Evolutionary conservation across 2,329 filamentous ascomycete species (phyloP).

Genomic region (Botrytis squamosa): DNA sequence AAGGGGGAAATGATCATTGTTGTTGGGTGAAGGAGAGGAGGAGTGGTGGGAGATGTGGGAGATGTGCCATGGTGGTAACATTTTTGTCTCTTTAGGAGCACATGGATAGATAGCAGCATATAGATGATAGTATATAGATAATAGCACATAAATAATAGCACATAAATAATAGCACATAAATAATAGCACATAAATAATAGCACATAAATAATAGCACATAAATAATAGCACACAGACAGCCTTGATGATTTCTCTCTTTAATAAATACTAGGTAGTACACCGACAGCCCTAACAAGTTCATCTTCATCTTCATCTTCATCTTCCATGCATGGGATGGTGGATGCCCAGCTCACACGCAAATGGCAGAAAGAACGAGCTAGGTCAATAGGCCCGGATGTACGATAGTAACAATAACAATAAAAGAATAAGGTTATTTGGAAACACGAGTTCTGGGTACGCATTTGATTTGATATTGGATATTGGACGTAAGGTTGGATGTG

Average conservation of each 20-base stretch:
- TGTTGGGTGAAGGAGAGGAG: neutral
- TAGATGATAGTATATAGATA: too few relatives aligned
- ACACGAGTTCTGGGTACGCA: neutral
- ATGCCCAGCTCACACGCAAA: too few relatives aligned
- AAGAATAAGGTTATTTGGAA: neutral
- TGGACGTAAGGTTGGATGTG: neutral
- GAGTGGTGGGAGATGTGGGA: neutral
- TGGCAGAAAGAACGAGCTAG: neutral
- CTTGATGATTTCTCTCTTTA: neutral
- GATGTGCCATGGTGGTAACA: too few relatives aligned
- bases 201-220: neutral
- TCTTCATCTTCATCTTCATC: too few relatives aligned
- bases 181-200: neutral
- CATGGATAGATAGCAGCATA: too few relatives aligned
- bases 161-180: neutral
- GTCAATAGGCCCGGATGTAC: too few relatives aligned
- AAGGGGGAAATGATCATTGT: slow-evolving; percentile 1
- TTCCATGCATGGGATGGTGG: neutral
- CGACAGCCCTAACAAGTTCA: neutral
- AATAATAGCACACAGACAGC: neutral
- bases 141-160: too few relatives aligned
- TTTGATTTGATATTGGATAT: neutral
- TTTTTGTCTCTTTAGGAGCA: neutral
- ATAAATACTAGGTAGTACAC: neutral
- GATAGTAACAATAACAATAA: neutral